Percentiles rank a stretch among this genome's conserved stretches.
Evolutionary conservation across 2,329 filamentous ascomycete species (phyloP).

Genomic region (Aspergillus chevalieri): DNA sequence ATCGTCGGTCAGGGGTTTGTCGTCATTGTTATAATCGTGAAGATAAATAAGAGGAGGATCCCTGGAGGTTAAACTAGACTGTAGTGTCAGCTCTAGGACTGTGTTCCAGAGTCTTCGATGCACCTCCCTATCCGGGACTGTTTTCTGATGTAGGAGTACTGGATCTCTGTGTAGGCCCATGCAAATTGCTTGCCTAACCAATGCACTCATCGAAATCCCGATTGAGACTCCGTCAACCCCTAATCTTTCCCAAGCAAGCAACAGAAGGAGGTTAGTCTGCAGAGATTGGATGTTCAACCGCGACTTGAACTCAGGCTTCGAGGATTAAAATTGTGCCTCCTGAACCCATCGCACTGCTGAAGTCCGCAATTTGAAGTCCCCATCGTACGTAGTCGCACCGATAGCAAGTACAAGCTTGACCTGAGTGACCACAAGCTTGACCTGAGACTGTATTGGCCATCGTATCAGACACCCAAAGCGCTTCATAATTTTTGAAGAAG

Average conservation of each 20-base stretch:
- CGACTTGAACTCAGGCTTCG: slow-evolving; percentile 50
- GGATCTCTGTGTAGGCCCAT: slow-evolving; percentile 40
- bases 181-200: slow-evolving; percentile 34
- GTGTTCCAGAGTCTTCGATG: slow-evolving; percentile 27
- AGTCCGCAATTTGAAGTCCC: slow-evolving; percentile 44
- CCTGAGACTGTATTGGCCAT: slow-evolving; percentile 41
- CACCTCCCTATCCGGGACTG: slow-evolving; percentile 18
- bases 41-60: slow-evolving; percentile 29
- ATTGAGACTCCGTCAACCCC: slow-evolving; percentile 30
- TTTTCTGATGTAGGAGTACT: slow-evolving; percentile 19
- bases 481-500: slow-evolving; percentile 51
- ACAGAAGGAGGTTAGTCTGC: slow-evolving; percentile 39
- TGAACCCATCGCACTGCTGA: slow-evolving; percentile 52
- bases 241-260: slow-evolving; percentile 32
- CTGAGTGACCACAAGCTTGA: slow-evolving; percentile 56
- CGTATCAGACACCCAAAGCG: slow-evolving; percentile 38
- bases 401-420: slow-evolving; percentile 55
- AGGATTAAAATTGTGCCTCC: slow-evolving; percentile 52
- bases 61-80: slow-evolving; percentile 32
- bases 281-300: slow-evolving; percentile 46
- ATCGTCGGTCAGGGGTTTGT: slow-evolving; percentile 26
- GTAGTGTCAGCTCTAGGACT: slow-evolving; percentile 31
- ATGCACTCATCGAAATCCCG: slow-evolving; percentile 33
- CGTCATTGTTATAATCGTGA: slow-evolving; percentile 36
- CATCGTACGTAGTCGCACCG: slow-evolving; percentile 48